phyloP scores from a whole-genome alignment of 805 yeast species.

The Jamesozyma hellenica region DNA sequence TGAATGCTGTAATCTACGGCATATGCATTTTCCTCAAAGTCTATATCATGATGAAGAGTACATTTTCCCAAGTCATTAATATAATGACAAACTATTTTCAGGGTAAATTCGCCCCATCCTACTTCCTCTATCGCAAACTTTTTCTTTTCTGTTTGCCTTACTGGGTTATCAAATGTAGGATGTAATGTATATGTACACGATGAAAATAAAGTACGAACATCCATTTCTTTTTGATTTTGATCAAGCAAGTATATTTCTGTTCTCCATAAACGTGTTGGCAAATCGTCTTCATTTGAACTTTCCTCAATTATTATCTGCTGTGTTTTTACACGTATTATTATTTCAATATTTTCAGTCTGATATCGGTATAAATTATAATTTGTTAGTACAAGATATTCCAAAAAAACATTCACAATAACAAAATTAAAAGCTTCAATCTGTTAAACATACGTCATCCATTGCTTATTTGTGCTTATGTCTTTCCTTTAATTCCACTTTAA shows the following conservation, averaged over 20 bases:
- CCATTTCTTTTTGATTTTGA: conserved; percentile 63
- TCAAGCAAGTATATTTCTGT: conserved; percentile 65
- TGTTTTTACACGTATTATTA: conserved; percentile 52
- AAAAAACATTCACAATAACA: background rate
- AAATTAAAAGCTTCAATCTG: too few species aligned
- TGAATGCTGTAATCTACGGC: conserved; percentile 62
- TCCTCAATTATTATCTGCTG: conserved; percentile 55
- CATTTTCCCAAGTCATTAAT: conserved; percentile 76
- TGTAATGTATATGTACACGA: conserved; percentile 82
- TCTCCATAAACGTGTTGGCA: conserved; percentile 88
- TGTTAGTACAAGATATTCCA: background rate
- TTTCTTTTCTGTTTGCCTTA: conserved; percentile 56
- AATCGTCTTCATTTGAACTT: conserved; percentile 44
- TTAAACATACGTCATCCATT: background rate
- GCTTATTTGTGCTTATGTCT: background rate
- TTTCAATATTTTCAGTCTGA: background rate
- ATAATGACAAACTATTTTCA: conserved; percentile 62
- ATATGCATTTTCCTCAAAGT: conserved; percentile 66
- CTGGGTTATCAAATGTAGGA: conserved; percentile 84
- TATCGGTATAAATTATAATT: too few species aligned
- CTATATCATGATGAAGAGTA: conserved; percentile 72
- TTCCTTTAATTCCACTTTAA: too few species aligned
- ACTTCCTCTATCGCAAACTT: conserved; percentile 81
- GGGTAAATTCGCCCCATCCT: conserved; percentile 97
- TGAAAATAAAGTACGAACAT: conserved; percentile 69